Evolutionary conservation across 2,329 filamentous ascomycete species (phyloP).

Genomic region (Sporothrix euskadiensis): DNA sequence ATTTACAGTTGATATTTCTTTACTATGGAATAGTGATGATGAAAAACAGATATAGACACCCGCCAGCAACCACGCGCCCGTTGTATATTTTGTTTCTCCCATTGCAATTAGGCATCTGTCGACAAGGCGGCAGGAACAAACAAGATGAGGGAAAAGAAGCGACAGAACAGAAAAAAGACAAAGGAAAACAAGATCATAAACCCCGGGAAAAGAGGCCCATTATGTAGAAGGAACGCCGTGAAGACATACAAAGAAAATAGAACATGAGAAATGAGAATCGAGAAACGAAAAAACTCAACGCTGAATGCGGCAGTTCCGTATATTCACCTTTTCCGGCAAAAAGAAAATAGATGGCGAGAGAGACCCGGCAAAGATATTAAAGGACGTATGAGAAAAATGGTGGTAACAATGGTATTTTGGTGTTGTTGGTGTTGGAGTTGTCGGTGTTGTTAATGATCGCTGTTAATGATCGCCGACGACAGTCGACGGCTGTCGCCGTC

Average conservation of each 20-base stretch:
- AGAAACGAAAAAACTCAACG: neutral
- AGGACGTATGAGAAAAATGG: neutral
- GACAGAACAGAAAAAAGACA: neutral
- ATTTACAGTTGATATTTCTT: neutral
- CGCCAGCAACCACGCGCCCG: neutral
- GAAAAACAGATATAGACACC: neutral
- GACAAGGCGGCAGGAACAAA: neutral
- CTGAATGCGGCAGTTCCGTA: constrained; percentile 7
- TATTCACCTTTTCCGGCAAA: neutral
- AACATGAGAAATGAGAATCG: neutral
- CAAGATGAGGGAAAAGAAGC: neutral
- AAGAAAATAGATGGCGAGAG: neutral
- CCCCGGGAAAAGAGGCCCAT: neutral
- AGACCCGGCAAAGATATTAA: neutral
- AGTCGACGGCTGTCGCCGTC: neutral
- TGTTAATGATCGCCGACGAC: neutral
- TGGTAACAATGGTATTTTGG: neutral
- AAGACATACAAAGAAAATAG: neutral
- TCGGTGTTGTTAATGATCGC: neutral
- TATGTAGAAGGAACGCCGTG: neutral
- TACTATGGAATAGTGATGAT: neutral
- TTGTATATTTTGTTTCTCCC: neutral
- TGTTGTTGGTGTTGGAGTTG: neutral
- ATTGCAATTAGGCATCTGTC: constrained; percentile 1
- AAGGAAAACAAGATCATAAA: constrained; percentile 9